Percentiles rank a stretch among this genome's conserved stretches.
phyloP scores from a whole-genome alignment of 805 yeast genomes.

The Candida pini region DNA sequence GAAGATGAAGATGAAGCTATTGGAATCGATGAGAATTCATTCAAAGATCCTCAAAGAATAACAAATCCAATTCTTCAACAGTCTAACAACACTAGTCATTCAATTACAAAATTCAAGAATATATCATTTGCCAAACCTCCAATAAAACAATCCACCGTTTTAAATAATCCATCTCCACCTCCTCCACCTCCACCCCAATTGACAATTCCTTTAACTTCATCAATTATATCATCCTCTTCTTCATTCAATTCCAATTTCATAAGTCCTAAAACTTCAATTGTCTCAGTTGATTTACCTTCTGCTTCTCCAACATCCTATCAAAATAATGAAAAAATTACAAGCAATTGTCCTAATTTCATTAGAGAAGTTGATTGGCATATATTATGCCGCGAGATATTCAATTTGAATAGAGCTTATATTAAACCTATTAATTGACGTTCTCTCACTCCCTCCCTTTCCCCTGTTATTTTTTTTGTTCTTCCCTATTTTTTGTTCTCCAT shows the following conservation, averaged over 20 bases:
- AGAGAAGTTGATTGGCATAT: conserved; percentile 86
- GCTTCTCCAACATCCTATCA: too few species aligned
- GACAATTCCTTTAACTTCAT: too few species aligned
- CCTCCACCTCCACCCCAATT: too few species aligned
- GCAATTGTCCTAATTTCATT: conserved; percentile 26
- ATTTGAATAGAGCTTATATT: conserved; percentile 66
- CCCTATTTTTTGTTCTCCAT: neutral
- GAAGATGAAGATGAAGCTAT: conserved; percentile 3
- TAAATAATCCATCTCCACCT: neutral
- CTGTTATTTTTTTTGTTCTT: neutral
- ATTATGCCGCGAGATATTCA: conserved; percentile 76
- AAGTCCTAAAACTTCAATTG: conserved; percentile 12
- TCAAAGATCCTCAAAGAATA: too few species aligned
- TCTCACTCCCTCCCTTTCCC: too few species aligned
- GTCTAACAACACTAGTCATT: neutral
- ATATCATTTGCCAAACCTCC: conserved; percentile 6
- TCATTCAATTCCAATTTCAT: conserved; percentile 1
- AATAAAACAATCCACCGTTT: neutral
- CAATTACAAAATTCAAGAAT: conserved; percentile 6
- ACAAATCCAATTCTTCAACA: too few species aligned
- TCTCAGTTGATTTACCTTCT: conserved; percentile 4
- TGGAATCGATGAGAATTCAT: too few species aligned
- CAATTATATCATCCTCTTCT: too few species aligned
- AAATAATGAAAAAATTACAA: conserved; percentile 32
- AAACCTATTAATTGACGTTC: conserved; percentile 19